These are phyloP conservation scores for Coemansia sp. DNA, from an alignment of 192 early-diverging fungal genomes.

Conservation along the genomic window DNA sequence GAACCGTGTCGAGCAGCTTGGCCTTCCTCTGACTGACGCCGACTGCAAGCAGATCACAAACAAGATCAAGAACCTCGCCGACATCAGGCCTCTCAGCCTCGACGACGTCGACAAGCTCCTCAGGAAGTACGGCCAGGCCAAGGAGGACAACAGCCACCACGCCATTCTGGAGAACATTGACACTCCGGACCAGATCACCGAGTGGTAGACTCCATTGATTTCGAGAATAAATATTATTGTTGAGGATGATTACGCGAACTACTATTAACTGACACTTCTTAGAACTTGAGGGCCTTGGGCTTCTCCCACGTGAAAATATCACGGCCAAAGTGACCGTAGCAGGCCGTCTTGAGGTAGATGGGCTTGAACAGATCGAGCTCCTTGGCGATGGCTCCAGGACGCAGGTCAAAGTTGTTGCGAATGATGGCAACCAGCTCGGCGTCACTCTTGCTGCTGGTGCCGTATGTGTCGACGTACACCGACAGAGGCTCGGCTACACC, in stretches of 20 bases:
- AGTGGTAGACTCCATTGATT: conserved; percentile 18
- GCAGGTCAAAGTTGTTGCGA: conserved; percentile 98
- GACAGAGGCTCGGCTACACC: conserved; percentile 98
- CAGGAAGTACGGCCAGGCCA: conserved; percentile 58
- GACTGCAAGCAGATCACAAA: conserved; percentile 90
- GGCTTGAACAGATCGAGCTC: conserved; percentile 98
- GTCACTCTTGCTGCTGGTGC: conserved; percentile 89
- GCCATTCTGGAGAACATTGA: conserved; percentile 56
- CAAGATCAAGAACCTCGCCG: conserved; percentile 94
- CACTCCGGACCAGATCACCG: conserved; percentile 59
- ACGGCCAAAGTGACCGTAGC: conserved; percentile 95
- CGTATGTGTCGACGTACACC: conserved; percentile 95
- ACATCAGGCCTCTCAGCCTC: conserved; percentile 88
- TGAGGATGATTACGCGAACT: background rate
- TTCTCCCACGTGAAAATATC: conserved; percentile 94
- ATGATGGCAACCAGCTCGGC: conserved; percentile 91
- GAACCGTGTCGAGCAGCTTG: conserved; percentile 94
- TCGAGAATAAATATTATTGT: background rate
- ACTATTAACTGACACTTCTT: conserved; percentile 15
- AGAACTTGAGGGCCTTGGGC: conserved; percentile 79
- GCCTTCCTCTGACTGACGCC: conserved; percentile 79
- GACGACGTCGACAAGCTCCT: conserved; percentile 87
- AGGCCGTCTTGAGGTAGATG: conserved; percentile 94
- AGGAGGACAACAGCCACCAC: conserved; percentile 60
- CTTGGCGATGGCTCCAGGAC: conserved; percentile 97